Base-by-base conservation (phyloP, 257 asterid genomes). In the Ophiorrhiza pumila region DNA sequence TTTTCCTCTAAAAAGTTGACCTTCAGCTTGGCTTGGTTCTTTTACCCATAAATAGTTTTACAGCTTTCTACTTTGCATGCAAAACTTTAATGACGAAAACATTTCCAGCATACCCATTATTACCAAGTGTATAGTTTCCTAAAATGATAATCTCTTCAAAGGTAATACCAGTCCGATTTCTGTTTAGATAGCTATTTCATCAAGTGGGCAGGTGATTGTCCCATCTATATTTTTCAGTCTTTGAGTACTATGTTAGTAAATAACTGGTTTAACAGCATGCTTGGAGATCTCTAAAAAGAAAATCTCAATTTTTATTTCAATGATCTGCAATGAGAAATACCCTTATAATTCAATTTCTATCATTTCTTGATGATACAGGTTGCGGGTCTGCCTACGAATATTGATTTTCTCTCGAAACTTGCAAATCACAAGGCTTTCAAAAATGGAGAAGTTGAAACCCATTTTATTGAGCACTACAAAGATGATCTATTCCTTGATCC, bases 341-440 rank as follows among this genome's bases (percentile, higher is more conserved):
- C 2, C 23, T 14, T 14, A n/a, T 39, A 34, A 12, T 55, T 37
- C 17, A 42, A 27, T 23, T 7, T 12, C 29, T 61, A n/a, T 42
- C 53, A 37, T 58, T 31, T 18, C 43, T 58, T 68, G 74, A 68
- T 58, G 7, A 14, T 74, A 47, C 81, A 95, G 99, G 98, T 95
- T 81, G 99, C 96, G 68, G 99, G 99, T 85, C 81, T 95, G 81
- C 99, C 99, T 47, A 95, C 98, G 80, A 95, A 95, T 83, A 88
- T 95, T 46, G 97, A 88, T 87, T 92, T 95, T 84, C 87, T 95
- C 75, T 70, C 70, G 60, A 90, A 92, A 78, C 96, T 95, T 76
- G 94, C 91, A 45, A 83, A 82, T 73, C 97, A 95, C 69, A 77
- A 64, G 75, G 96, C 98, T 76, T 95, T 95, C 75, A 83, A 76